Conservation (phyloP, 1,139 yeast genomes). For the Protomyces gravidus region DNA sequence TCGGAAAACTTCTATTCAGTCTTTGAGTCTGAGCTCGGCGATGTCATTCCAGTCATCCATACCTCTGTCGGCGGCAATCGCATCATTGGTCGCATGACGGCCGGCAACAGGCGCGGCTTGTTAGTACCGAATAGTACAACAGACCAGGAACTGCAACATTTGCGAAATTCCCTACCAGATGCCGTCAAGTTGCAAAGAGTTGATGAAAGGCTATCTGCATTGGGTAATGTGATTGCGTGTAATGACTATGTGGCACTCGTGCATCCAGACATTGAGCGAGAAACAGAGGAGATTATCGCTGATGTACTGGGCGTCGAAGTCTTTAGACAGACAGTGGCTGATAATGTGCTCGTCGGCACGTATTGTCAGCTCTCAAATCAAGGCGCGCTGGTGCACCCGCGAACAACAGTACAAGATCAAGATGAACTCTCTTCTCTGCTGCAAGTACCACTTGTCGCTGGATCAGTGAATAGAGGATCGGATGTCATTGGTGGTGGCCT, state of each 20-base stretch:
- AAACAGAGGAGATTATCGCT: slow-evolving; percentile 96
- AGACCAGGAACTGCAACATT: slow-evolving; percentile 97
- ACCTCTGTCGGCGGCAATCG: slow-evolving; percentile 98
- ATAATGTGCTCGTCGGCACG: slow-evolving; percentile 94
- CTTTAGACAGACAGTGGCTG: slow-evolving; percentile 97
- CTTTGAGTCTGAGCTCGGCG: slow-evolving; percentile 95
- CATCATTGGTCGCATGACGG: slow-evolving; percentile 96
- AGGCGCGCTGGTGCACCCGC: slow-evolving; percentile 98
- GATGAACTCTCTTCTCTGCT: slow-evolving; percentile 92
- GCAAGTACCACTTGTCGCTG: slow-evolving; percentile 97
- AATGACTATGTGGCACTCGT: slow-evolving; percentile 98
- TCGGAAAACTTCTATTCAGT: slow-evolving; percentile 97
- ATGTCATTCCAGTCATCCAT: slow-evolving; percentile 91
- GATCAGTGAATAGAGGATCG: slow-evolving; percentile 91
- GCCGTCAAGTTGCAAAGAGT: slow-evolving; percentile 93
- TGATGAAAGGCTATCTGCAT: slow-evolving; percentile 92
- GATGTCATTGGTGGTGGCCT: slow-evolving; percentile 97
- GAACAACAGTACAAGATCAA: slow-evolving; percentile 94
- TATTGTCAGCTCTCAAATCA: slow-evolving; percentile 93
- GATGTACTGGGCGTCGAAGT: slow-evolving; percentile 99
- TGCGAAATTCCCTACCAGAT: slow-evolving; percentile 96
- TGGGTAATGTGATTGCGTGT: slow-evolving; percentile 97
- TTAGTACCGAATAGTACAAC: slow-evolving; percentile 97
- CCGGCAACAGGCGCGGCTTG: slow-evolving; percentile 96
- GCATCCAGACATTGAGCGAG: slow-evolving; percentile 98